Evolutionary conservation across 192 early-diverging fungal genomes (phyloP), one percentile per base, ranked within the genome.

Genomic region (Fimicolochytrium jonesii): DNA sequence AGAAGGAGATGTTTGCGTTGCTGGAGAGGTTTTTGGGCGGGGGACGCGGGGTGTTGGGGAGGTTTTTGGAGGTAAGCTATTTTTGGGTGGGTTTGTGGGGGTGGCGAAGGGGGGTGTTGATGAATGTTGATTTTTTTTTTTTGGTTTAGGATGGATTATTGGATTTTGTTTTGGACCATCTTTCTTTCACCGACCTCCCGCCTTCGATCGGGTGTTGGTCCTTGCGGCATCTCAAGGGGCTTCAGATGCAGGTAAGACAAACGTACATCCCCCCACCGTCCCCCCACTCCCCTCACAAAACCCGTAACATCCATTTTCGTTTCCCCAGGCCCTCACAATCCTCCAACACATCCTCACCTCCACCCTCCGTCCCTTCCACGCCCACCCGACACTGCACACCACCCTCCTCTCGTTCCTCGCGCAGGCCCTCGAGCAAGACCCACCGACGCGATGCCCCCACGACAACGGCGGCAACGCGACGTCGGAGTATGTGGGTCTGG

Each of bases 71-170:
- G 30, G 61, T 64, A 26, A 37, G 34, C 18, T 9, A n/a, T 33
- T 55, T 37, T 33, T 35, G 53, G 53, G 9, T 6, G 26, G 13
- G 20, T 10, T 50, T 20, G 26, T 22, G 10, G 22, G 10, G 10
- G 18, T 37, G 35, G 7, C 25, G 9, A 7, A 30, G 46, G 9
- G 25, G 7, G 46, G 7, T 64, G n/a, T 62, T n/a, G n/a, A n/a
- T n/a, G n/a, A n/a, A n/a, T n/a, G n/a, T n/a, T n/a, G n/a, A n/a
- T n/a, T n/a, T n/a, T n/a, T n/a, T n/a, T n/a, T n/a, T n/a, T n/a
- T n/a, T n/a, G n/a, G n/a, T n/a, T 11, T 34, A 75, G 73, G 20
- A 34, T 11, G 75, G 71, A 3, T 56, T 77, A 11, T 45, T 77
- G 9, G 60, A 70, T 13, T 75, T 71, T 53, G 36, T 73, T 26